Evolutionary conservation across 768 basidiomycete genomes (phyloP), one percentile per base, ranked within the genome.

Genomic region (Lactifluus pinguis): DNA sequence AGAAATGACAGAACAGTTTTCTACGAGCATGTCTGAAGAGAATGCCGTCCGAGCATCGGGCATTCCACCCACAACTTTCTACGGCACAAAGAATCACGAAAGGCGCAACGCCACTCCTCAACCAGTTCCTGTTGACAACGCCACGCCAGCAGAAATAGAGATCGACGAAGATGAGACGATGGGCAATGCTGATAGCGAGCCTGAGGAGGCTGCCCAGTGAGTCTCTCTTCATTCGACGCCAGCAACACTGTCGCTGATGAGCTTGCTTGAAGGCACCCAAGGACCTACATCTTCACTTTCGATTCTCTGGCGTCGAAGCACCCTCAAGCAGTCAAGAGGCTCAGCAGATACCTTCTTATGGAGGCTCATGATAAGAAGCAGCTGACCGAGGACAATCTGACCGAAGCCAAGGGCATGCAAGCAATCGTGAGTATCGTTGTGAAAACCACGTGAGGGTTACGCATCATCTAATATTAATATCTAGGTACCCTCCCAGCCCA

Each of bases 301-400:
- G 97, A 99, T 71, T 98, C 95, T 1, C 79, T 99, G 49, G 87
- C 88, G 5, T 75, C 76, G 14, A 74, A 76, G n/a, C 95, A 98
- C 72, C 77, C 77, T 0, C 77, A 82, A 36, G 92, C 83, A 5
- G 71, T 77, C 45, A 85, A 75, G 51, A 79, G 77, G 38, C 79
- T 99, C 19, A 72, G 71, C 45, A 66, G 73, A 30, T 99, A 95
- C 71, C 80, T 98, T 21, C 72, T 72, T 39, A 72, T 78, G 65
- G 97, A 99, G 69, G 95, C 95, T 0, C 74, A 74, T 62, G 84
- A 92, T 69, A 95, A 93, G 74, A 65, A 55, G 41, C 58, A 60
- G 9, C 21, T 39, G 25, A 29, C 8, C 11, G 55, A 6, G 72
- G 76, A 2, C 67, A 70, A 36, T 70, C 75, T 6, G 72, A 72